Conservation (phyloP, 345 rosid species). For the Pseudoturritis turrita region DNA sequence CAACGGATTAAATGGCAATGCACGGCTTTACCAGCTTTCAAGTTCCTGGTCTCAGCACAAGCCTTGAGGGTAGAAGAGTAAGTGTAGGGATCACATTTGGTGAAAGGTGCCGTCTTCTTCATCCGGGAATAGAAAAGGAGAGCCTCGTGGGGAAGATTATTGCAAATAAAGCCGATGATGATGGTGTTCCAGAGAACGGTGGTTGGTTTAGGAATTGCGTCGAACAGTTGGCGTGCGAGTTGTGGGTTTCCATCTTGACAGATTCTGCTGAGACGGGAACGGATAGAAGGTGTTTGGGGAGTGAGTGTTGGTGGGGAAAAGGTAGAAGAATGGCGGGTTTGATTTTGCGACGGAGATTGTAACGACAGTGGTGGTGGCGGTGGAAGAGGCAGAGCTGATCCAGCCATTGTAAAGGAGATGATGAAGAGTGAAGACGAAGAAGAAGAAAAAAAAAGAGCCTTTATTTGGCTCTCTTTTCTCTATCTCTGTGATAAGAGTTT, state of each 20-base stretch:
- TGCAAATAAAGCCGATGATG: constrained; percentile 82
- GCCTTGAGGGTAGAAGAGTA: constrained; percentile 88
- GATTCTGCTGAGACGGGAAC: constrained; percentile 68
- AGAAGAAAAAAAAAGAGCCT: constrained; percentile 5
- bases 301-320: constrained; percentile 32
- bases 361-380: constrained; percentile 26
- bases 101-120: constrained; percentile 47
- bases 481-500: constrained; percentile 19
- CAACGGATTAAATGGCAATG: constrained; percentile 80
- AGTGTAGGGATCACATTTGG: constrained; percentile 60
- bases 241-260: constrained; percentile 78
- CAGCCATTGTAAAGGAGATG: constrained; percentile 32
- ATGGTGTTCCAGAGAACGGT: constrained; percentile 83
- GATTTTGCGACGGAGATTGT: constrained; percentile 10
- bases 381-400: constrained; percentile 44
- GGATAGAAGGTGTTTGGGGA: constrained; percentile 64
- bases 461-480: constrained; percentile 1
- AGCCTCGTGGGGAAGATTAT: constrained; percentile 67
- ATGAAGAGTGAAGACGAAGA: constrained; percentile 18
- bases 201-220: constrained; percentile 69
- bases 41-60: constrained; percentile 53
- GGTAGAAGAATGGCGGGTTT: constrained; percentile 23
- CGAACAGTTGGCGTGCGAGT: constrained; percentile 82
- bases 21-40: constrained; percentile 58
- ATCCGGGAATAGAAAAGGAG: constrained; percentile 62